Evolutionary conservation across 139 green algal species (phyloP), one percentile per base, ranked within the genome.

Genomic region (Coccomyxa sp.): DNA sequence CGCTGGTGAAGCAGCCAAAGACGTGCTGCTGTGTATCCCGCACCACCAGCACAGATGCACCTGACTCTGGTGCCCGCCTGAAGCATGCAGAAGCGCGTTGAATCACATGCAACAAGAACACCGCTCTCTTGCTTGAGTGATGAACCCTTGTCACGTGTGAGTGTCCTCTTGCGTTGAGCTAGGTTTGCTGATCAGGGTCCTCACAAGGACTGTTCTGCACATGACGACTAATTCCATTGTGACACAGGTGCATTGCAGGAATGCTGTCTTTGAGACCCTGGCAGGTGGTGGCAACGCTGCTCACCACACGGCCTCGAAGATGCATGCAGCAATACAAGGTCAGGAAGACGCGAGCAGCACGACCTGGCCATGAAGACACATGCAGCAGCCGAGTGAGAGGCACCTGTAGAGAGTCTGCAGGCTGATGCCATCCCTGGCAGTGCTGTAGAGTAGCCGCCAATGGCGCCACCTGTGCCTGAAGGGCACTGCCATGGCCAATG

Each of bases 341-440:
- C 14, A 33, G 58, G 16, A 70, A 10, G n/a, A n/a, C n/a, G n/a
- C n/a, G n/a, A n/a, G n/a, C n/a, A n/a, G n/a, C n/a, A n/a, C n/a
- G n/a, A n/a, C n/a, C n/a, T n/a, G n/a, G n/a, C n/a, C n/a, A n/a
- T n/a, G n/a, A n/a, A n/a, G n/a, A n/a, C n/a, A n/a, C n/a, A n/a
- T n/a, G n/a, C n/a, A n/a, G n/a, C n/a, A n/a, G n/a, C n/a, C n/a
- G 38, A 75, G 68, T 44, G 44, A n/a, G n/a, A n/a, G 10, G 12
- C 35, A 69, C 76, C 91, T 89, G 82, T 93, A 93, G 77, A 96
- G 55, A 14, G 90, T 95, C 12, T 88, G 78, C 7, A 96, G 82
- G 64, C 76, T 88, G 85, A 90, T 91, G 68, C 92, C 92, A 74
- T 96, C 85, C 6, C 85, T 71, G 0, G 68, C 68, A 27, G 86